These are phyloP conservation scores for Botryotinia calthae DNA, from an alignment of 2,329 filamentous ascomycete species.

Conservation along the genomic window DNA sequence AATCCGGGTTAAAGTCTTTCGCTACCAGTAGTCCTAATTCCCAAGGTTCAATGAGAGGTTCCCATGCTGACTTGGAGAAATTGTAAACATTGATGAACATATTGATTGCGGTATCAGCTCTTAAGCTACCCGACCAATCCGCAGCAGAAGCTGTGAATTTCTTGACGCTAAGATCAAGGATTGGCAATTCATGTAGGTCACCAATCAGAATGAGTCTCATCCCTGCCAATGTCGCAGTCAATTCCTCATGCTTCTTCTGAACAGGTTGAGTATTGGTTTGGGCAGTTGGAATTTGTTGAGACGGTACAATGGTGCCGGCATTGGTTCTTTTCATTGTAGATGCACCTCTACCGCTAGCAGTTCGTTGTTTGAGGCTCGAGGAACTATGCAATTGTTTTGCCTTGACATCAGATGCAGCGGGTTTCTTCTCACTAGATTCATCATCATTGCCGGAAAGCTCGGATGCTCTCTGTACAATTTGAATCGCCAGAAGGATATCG, in stretches of 20 bases:
- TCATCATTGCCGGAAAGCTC: slow-evolving; percentile 71
- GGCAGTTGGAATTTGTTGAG: slow-evolving; percentile 14
- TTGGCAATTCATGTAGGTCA: slow-evolving; percentile 90
- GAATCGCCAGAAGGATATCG: slow-evolving; percentile 89
- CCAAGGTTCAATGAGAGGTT: slow-evolving; percentile 95
- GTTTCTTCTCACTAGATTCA: slow-evolving; percentile 45
- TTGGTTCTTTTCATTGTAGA: slow-evolving; percentile 50
- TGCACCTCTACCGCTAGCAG: slow-evolving; percentile 55
- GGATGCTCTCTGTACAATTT: slow-evolving; percentile 87
- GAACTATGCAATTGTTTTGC: slow-evolving; percentile 48
- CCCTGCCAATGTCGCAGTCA: slow-evolving; percentile 83
- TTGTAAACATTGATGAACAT: slow-evolving; percentile 98
- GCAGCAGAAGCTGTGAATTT: slow-evolving; percentile 79
- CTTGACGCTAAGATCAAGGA: slow-evolving; percentile 91
- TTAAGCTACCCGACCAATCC: slow-evolving; percentile 88
- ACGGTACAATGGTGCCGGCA: slow-evolving; percentile 39
- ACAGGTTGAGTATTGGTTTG: slow-evolving; percentile 38
- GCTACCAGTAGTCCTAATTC: slow-evolving; percentile 87
- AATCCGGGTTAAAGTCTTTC: slow-evolving; percentile 70
- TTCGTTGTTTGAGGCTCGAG: slow-evolving; percentile 50
- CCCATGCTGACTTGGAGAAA: slow-evolving; percentile 98
- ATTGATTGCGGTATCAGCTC: slow-evolving; percentile 84
- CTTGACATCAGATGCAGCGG: slow-evolving; percentile 50
- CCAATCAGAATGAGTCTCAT: slow-evolving; percentile 92
- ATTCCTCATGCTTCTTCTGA: slow-evolving; percentile 63